Evolutionary conservation across 2,329 filamentous ascomycete species (phyloP), one percentile per base, ranked within the genome.

Genomic region (Ceratocystis destructans): DNA sequence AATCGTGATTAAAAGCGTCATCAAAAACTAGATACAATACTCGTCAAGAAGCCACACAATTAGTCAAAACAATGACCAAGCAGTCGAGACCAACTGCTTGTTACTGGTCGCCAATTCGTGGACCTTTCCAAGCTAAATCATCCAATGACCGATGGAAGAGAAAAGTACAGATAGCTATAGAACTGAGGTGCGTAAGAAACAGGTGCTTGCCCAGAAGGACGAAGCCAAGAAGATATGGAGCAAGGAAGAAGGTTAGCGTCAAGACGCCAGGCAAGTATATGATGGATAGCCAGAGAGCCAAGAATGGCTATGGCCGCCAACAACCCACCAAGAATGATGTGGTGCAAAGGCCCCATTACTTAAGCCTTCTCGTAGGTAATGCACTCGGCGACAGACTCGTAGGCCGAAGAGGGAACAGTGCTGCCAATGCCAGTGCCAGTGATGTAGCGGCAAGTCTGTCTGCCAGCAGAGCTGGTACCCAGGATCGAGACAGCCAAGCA

Each of bases 401-500:
- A 41, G 33, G 53, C 59, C 17, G 50, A 61, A 20, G 45, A 22
- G 31, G 64, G 61, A 37, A 57, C 59, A 44, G 61, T 59, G 44
- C 64, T 50, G 8, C 15, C 31, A 22, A 61, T 1, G 15, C 67
- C 67, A 17, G 61, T 63, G 53, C 67, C 67, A 17, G 67, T 68
- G 31, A 66, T 7, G 67, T 53, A 68, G 64, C 64, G 64, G 67
- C 67, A 68, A 20, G 64, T 66, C 41, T 50, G 50, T 48, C 53
- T 50, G 62, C 45, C 66, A 45, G 57, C 6, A n/a, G 64, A 45
- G 44, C 50, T 61, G 5, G 55, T 33, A 25, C 64, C 44, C n/a
- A 68, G 53, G 12, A 68, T 5, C 17, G 67, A 68, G 69, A 17
- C 68, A 55, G 45, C 64, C 64, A 68, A 22, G 61, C 67, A 68